Base-by-base conservation (phyloP, 768 basidiomycete genomes). In the Myochromella boudieri region DNA sequence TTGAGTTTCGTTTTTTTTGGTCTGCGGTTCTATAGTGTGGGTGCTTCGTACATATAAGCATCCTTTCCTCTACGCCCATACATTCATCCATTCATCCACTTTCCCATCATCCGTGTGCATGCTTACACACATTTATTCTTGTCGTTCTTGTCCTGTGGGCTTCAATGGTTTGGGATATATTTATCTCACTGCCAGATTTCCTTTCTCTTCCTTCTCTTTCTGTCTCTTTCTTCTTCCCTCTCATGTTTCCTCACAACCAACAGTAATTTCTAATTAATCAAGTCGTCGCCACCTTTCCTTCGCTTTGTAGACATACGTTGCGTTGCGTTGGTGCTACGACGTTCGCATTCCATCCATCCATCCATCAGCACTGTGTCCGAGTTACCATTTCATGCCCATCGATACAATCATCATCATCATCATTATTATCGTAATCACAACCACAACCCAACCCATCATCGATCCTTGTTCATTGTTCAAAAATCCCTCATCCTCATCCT, bases 151-250 rank as follows among this genome's bases (percentile, higher is more conserved):
- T 31, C 29, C n/a, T 34, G 27, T 28, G 34, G 28, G 34, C 15
- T 34, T 46, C 40, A 45, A 45, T 28, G 42, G 33, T 51, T 54
- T 54, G 49, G 42, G 46, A 37, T 51, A 45, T 54, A 54, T 54
- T 54, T 51, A 54, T 54, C 53, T 47, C 45, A 28, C 51, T 48
- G n/a, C n/a, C n/a, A n/a, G 37, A 40, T 18, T 24, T 46, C 39
- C 28, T 27, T 14, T 8, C 15, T 15, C 22, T 3, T 18, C 10
- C 21, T 38, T 46, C 44, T 17, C 24, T 12, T n/a, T 12, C 14
- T 24, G 22, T 40, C 17, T 28, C 15, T 39, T 12, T 31, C 22
- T 18, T 21, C 33, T 17, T 15, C 15, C 17, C 17, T 11, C 8
- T 18, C 8, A 14, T 37, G 18, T 15, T 12, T n/a, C 28, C n/a